Conservation (phyloP, 441 rosid genomes). For the Gossypium schwendimanii region DNA sequence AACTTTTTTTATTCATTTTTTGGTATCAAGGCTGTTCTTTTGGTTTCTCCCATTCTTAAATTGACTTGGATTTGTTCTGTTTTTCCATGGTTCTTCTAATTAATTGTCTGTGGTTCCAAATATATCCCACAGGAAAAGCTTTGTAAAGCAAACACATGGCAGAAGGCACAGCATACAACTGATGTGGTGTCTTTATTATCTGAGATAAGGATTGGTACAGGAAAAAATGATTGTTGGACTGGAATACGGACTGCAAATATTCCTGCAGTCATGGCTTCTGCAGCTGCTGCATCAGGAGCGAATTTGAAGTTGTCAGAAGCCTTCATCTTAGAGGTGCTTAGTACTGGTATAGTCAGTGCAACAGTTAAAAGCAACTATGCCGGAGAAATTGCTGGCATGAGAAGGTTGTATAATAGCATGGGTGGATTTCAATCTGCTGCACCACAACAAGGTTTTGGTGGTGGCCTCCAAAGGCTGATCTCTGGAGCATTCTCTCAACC, state of each 20-base stretch:
- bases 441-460: conserved; percentile 50
- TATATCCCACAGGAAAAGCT: conserved; percentile 67
- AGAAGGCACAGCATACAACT: conserved; percentile 74
- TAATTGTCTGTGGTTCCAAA: conserved; percentile 14
- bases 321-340: conserved; percentile 91
- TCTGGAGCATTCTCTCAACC: conserved; percentile 86
- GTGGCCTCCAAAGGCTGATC: conserved; percentile 82
- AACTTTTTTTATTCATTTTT: background rate
- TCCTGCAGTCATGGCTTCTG: conserved; percentile 98
- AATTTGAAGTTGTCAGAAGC: conserved; percentile 74
- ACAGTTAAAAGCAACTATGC: conserved; percentile 91
- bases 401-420: conserved; percentile 86
- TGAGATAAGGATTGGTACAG: conserved; percentile 89
- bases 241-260: conserved; percentile 84
- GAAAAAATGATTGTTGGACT: conserved; percentile 85
- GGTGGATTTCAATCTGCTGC: conserved; percentile 80
- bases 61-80: conserved; percentile 11
- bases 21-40: background rate
- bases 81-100: conserved; percentile 3
- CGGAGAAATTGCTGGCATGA: conserved; percentile 99
- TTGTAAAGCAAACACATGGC: conserved; percentile 98
- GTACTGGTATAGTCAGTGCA: conserved; percentile 93
- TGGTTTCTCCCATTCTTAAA: background rate
- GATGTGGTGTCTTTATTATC: conserved; percentile 92
- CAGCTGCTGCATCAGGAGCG: conserved; percentile 98